Evolutionary conservation across 495 filamentous ascomycete species (phyloP).

Genomic region (Penicillium cataractarum): DNA sequence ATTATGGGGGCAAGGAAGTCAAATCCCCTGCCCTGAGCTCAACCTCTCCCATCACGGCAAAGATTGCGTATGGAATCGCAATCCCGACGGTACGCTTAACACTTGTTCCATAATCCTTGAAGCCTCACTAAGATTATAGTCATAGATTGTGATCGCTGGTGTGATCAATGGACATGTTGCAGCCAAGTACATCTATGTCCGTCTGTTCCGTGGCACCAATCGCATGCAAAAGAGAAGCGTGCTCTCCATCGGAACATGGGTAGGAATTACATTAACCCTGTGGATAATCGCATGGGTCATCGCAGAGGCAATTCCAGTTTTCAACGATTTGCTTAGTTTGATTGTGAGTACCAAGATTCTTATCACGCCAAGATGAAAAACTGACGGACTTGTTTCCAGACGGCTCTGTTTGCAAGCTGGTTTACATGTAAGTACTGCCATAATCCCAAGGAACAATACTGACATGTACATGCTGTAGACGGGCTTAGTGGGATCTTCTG

Average conservation of each 20-base stretch:
- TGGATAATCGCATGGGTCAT: constrained; percentile 17
- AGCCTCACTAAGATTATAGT: background rate
- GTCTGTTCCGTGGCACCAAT: constrained; percentile 6
- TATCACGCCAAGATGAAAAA: background rate
- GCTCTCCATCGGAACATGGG: constrained; percentile 9
- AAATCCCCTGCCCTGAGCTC: constrained; percentile 66
- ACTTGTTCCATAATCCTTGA: fast-evolving
- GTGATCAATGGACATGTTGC: constrained; percentile 13
- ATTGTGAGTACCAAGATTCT: constrained; percentile 2
- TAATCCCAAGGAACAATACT: background rate
- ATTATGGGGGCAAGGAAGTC: constrained; percentile 62
- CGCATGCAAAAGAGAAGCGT: constrained; percentile 8
- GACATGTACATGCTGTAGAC: constrained; percentile 5
- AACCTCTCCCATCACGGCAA: constrained; percentile 57
- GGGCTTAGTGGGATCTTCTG: constrained; percentile 44
- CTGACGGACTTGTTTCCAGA: constrained; percentile 38
- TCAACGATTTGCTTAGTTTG: constrained; percentile 12
- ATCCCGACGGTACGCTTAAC: constrained; percentile 54
- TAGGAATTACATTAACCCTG: constrained; percentile 2
- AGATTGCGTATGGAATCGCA: constrained; percentile 68
- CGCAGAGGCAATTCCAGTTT: constrained; percentile 12
- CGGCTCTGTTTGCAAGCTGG: constrained; percentile 43
- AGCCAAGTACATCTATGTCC: constrained; percentile 10
- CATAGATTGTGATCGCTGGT: constrained; percentile 9
- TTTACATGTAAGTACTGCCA: constrained; percentile 38